phyloP scores from a whole-genome alignment of 495 filamentous ascomycete species.

The Tuber magnatum region DNA sequence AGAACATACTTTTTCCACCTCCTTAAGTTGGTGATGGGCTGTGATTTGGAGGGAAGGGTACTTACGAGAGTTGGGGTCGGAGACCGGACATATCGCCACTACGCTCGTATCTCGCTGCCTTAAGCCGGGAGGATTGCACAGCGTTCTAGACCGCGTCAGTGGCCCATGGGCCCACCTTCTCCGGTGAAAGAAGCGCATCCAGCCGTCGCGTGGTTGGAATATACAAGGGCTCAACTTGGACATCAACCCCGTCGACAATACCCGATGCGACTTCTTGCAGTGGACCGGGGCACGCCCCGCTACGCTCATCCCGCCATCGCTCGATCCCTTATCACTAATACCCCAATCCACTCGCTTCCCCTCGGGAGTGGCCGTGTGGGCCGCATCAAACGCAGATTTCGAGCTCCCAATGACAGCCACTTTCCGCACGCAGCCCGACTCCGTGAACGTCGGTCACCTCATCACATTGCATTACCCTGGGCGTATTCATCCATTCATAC shows the following conservation, averaged over 20 bases:
- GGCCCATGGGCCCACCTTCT: conserved; percentile 59
- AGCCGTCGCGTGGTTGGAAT: conserved; percentile 55
- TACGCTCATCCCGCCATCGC: conserved; percentile 58
- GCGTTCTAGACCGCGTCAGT: conserved; percentile 60
- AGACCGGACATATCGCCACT: conserved; percentile 22
- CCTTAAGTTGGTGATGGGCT: not conserved
- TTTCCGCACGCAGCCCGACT: conserved; percentile 39
- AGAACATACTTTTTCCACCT: conserved; percentile 27
- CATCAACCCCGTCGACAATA: conserved; percentile 50
- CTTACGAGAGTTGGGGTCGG: conserved; percentile 27
- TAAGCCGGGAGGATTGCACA: conserved; percentile 31
- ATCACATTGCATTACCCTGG: not conserved
- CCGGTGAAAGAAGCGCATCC: conserved; percentile 57
- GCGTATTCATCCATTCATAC: not conserved
- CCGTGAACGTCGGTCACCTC: conserved; percentile 33
- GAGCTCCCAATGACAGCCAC: conserved; percentile 63
- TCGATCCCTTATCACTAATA: conserved; percentile 69
- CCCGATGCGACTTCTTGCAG: conserved; percentile 30
- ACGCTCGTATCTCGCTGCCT: conserved; percentile 23
- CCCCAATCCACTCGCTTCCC: conserved; percentile 69
- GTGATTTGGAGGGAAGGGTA: not conserved
- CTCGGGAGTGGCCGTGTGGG: conserved; percentile 57
- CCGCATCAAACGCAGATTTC: conserved; percentile 73
- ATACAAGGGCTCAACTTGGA: conserved; percentile 62
- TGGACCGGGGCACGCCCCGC: conserved; percentile 29